phyloP scores from a whole-genome alignment of 2,329 filamentous ascomycete species.

The Aspergillus sp. region DNA sequence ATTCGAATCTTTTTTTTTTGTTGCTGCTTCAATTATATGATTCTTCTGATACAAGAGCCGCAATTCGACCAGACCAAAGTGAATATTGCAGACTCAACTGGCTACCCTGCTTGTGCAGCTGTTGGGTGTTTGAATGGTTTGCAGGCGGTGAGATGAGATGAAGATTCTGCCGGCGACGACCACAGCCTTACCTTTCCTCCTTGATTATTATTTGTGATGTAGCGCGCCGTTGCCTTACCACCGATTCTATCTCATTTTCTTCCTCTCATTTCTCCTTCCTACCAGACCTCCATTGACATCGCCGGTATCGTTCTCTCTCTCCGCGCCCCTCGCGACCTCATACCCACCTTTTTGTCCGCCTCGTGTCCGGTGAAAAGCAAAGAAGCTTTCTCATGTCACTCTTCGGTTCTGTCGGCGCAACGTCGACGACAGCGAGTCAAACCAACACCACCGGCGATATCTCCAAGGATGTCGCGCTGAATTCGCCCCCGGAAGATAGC shows the following conservation, averaged over 20 bases:
- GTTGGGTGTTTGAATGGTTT: conserved; percentile 6
- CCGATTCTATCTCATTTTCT: too few species aligned
- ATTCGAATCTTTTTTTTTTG: not conserved
- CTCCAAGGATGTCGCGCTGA: conserved; percentile 80
- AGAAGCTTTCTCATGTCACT: conserved; percentile 40
- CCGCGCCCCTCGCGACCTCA: not conserved
- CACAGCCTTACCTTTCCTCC: not conserved
- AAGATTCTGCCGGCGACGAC: not conserved
- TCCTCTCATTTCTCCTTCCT: not conserved
- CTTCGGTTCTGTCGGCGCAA: conserved; percentile 53
- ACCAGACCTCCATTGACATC: not conserved
- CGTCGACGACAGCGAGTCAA: conserved; percentile 49
- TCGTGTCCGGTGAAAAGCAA: conserved; percentile 10
- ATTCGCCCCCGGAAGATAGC: conserved; percentile 78
- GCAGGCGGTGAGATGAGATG: conserved; percentile 1
- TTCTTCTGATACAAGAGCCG: too few species aligned
- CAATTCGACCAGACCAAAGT: too few species aligned
- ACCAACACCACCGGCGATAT: conserved; percentile 84
- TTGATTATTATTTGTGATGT: not conserved
- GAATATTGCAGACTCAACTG: too few species aligned
- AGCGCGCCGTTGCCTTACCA: not conserved
- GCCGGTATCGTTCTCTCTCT: not conserved
- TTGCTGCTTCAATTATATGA: not conserved
- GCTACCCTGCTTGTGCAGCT: not conserved
- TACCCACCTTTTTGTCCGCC: not conserved